Base-by-base conservation (phyloP, 2,329 filamentous ascomycete species). In the Cordyceps militaris region DNA sequence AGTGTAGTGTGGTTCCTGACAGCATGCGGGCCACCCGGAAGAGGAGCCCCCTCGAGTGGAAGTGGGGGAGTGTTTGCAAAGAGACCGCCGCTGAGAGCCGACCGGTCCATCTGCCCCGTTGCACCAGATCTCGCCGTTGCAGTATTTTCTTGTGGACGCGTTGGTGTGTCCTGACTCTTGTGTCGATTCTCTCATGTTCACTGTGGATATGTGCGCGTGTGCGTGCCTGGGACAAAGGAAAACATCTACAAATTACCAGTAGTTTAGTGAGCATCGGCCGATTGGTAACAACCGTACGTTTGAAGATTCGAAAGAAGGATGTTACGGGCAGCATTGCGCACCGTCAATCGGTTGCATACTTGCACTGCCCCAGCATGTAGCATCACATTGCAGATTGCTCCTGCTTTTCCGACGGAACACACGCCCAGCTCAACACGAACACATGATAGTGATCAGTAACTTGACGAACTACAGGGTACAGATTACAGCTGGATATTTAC, bases 61-160 rank as follows among this genome's bases (percentile, higher is more conserved):
- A 11, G 19, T n/a, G n/a, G n/a, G 34, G 34, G 24, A 19, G 24
- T 44, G 40, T n/a, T 44, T 40, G 26, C 38, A 46, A 36, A 47
- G 19, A 55, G 28, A 14, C 42, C 38, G 36, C 28, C 9, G 40
- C 10, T 55, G 34, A 38, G n/a, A 3, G 40, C 42, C 52, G 52
- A 54, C 36, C 16, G 42, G 46, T 57, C 54, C 54, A 50, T 57
- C 36, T 23, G 54, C 54, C 54, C 54, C 54, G 36, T 57, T 50
- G 54, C 36, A 57, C 54, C 44, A 57, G 54, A 57, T 56, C 54
- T 50, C 16, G 23, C 44, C 13, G 10, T 47, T n/a, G 16, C 40
- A 21, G 38, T 23, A 38, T n/a, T 32, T 36, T 3, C 6, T 46
- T 46, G n/a, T 23, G 13, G 38, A 38, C 34, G 16, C 14, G 26